phyloP scores from a whole-genome alignment of 1,284 basidiomycete species.

The Mycena sp. region DNA sequence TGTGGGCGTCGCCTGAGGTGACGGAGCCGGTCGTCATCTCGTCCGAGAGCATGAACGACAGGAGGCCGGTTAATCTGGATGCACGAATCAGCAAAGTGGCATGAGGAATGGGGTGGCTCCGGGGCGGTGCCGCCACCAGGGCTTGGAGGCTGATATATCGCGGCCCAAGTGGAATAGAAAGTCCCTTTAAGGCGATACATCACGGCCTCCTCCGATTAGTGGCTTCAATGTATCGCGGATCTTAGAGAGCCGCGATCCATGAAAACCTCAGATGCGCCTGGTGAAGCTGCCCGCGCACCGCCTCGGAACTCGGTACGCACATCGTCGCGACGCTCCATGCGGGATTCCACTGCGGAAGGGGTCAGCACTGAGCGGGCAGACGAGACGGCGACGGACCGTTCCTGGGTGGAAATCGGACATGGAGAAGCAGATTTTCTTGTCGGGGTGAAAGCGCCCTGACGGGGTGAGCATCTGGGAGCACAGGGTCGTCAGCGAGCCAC shows the following conservation, averaged over 20 bases:
- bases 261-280: too few species aligned
- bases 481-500: too few species aligned
- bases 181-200: too few species aligned
- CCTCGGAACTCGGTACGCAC: too few species aligned
- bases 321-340: conserved; percentile 95
- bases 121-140: too few species aligned
- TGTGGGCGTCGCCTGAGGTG: conserved; percentile 83
- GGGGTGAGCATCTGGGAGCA: conserved; percentile 86
- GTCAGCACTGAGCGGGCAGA: conserved; percentile 16
- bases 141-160: too few species aligned
- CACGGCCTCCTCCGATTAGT: too few species aligned
- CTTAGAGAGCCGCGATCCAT: too few species aligned
- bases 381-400: conserved; percentile 64
- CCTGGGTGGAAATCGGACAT: conserved; percentile 96
- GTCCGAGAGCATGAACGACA: conserved; percentile 96
- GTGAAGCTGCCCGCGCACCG: too few species aligned
- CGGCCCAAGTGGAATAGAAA: too few species aligned
- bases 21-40: conserved; percentile 97
- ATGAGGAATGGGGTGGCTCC: too few species aligned
- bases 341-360: conserved; percentile 78
- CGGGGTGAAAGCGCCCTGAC: conserved; percentile 91
- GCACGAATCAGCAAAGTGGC: conserved; percentile 11
- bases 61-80: conserved; percentile 87
- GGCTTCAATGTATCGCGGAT: too few species aligned
- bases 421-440: conserved; percentile 96